Conservation (phyloP, 345 rosid species). For the Aegle marmelos region DNA sequence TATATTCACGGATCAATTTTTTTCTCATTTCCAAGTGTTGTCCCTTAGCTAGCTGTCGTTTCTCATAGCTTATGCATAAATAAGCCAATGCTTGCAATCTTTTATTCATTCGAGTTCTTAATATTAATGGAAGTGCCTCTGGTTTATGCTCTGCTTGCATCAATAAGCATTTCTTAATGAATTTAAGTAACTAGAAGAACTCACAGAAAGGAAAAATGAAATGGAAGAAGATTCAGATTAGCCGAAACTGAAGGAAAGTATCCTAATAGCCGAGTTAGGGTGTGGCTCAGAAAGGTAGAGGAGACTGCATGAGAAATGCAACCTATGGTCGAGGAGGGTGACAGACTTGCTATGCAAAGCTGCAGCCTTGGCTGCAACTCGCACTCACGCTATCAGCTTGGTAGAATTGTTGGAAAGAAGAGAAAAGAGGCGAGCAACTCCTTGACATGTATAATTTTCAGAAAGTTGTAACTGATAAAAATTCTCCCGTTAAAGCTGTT, state of each 20-base stretch:
- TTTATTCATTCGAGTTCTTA: too few species aligned
- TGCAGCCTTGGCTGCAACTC: slow-evolving; percentile 7
- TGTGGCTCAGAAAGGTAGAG: slow-evolving; percentile 25
- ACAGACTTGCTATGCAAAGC: background rate
- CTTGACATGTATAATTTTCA: slow-evolving; percentile 19
- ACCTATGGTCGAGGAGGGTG: slow-evolving; percentile 13
- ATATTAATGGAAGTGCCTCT: too few species aligned
- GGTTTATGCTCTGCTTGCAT: too few species aligned
- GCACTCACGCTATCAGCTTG: slow-evolving; percentile 3
- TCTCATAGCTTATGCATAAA: too few species aligned
- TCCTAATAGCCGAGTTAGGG: slow-evolving; percentile 16
- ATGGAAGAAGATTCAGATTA: slow-evolving; percentile 5
- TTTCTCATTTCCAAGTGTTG: too few species aligned
- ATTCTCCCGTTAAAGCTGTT: slow-evolving; percentile 27
- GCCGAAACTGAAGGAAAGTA: slow-evolving; percentile 30
- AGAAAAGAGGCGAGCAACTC: slow-evolving; percentile 14
- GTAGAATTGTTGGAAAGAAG: slow-evolving; percentile 15
- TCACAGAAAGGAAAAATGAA: background rate
- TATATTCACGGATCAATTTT: too few species aligned
- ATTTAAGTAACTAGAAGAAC: background rate
- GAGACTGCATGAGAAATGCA: slow-evolving; percentile 20
- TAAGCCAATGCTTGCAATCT: too few species aligned
- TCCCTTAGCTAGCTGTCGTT: too few species aligned
- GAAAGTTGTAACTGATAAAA: slow-evolving; percentile 9
- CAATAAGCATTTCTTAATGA: too few species aligned